A percentile compares a stretch with the other conserved stretches of the same genome.
Evolutionary conservation across 78 protist species (phyloP).

Genomic region (Anaeramoeba ignava): DNA sequence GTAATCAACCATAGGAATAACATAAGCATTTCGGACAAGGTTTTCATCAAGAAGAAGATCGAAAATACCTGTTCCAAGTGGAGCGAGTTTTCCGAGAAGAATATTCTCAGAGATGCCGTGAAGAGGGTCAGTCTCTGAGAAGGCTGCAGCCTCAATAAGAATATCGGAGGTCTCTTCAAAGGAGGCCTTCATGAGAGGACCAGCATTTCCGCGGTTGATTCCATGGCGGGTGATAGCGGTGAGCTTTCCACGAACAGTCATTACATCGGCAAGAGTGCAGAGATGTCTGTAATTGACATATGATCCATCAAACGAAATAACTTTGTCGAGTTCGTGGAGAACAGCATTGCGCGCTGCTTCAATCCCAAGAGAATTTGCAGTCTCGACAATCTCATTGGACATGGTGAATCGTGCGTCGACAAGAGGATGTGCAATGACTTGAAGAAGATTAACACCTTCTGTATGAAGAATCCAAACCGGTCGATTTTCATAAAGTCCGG

Average conservation of each 20-base stretch:
- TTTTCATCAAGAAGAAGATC: constrained; percentile 62
- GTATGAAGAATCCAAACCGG: constrained; percentile 67
- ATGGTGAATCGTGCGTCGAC: constrained; percentile 68
- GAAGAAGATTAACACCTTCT: constrained; percentile 68
- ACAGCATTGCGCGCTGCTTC: constrained; percentile 92
- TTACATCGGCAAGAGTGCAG: constrained; percentile 81
- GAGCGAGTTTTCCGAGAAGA: constrained; percentile 87
- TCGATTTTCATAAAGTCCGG: neutral
- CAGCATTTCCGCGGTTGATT: constrained; percentile 72
- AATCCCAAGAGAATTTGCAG: constrained; percentile 79
- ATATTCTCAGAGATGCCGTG: constrained; percentile 92
- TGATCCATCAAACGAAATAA: constrained; percentile 69
- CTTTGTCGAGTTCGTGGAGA: constrained; percentile 64
- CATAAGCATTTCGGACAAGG: neutral
- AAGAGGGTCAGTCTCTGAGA: constrained; percentile 10
- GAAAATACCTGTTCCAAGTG: constrained; percentile 79
- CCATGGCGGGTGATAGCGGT: constrained; percentile 97
- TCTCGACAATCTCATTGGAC: constrained; percentile 87
- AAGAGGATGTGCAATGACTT: constrained; percentile 44
- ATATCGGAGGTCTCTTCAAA: constrained; percentile 98
- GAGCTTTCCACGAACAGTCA: constrained; percentile 86
- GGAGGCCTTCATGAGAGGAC: constrained; percentile 74
- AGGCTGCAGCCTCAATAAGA: constrained; percentile 85
- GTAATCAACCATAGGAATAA: neutral
- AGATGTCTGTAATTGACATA: constrained; percentile 97